Conservation (phyloP, 352 stramenopile genomes). For the Pythium aphanidermatum region DNA sequence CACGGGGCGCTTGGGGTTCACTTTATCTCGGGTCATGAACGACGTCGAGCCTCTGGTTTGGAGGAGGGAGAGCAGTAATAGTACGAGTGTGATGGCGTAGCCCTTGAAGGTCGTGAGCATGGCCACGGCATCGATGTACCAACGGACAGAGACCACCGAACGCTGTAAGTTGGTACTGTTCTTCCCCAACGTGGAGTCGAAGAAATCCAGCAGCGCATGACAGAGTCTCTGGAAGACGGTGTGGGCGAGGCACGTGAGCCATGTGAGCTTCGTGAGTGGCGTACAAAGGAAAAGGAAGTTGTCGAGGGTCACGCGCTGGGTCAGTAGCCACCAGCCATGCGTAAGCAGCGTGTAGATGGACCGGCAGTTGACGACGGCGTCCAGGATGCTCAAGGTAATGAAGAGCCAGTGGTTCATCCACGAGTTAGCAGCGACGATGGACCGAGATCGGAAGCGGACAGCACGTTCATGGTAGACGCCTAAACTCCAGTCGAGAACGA, state of each 20-base stretch:
- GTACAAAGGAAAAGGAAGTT: constrained; percentile 17
- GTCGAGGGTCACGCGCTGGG: constrained; percentile 7
- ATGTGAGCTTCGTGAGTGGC: constrained; percentile 15
- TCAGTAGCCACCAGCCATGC: constrained; percentile 18
- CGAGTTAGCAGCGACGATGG: constrained; percentile 5
- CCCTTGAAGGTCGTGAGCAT: constrained; percentile 5
- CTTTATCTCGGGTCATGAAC: constrained; percentile 10
- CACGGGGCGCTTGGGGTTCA: constrained; percentile 5
- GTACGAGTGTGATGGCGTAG: not conserved
- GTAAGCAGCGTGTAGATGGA: constrained; percentile 11
- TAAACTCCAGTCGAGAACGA: not conserved
- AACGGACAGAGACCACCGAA: not conserved
- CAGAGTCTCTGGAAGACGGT: constrained; percentile 1
- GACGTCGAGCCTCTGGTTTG: constrained; percentile 16
- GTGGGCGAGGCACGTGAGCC: constrained; percentile 17
- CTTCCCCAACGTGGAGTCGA: not conserved
- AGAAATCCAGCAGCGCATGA: not conserved
- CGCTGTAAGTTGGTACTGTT: not conserved
- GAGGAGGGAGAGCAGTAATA: constrained; percentile 4
- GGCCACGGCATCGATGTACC: constrained; percentile 6
- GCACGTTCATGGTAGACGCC: constrained; percentile 17
- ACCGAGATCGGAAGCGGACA: constrained; percentile 3
- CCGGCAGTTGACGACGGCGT: constrained; percentile 8
- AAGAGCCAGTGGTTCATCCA: constrained; percentile 23
- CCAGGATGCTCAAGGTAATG: constrained; percentile 11